Conservation (phyloP, 257 asterid genomes). For the Thymus quinquecostatus region DNA sequence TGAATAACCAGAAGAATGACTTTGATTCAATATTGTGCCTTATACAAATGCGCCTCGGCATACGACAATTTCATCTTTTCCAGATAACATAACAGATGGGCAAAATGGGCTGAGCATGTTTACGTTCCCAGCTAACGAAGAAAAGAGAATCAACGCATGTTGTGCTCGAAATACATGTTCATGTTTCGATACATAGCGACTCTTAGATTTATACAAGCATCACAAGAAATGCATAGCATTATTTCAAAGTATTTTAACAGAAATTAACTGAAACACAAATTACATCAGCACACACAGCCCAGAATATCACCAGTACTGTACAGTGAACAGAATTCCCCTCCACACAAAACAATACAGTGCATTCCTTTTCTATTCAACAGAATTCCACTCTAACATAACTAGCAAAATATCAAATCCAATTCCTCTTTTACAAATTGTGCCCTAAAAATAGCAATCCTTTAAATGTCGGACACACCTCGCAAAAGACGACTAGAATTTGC, state of each 20-base stretch:
- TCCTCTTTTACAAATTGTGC: neutral
- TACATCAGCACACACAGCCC: neutral
- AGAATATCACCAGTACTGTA: neutral
- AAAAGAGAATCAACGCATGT: no score
- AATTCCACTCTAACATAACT: neutral
- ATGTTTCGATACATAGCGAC: no score
- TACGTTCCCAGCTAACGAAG: no score
- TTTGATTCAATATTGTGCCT: neutral
- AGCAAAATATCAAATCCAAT: conserved; percentile 12
- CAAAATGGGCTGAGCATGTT: no score
- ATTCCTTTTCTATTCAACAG: neutral
- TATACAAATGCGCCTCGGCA: neutral
- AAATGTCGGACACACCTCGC: neutral
- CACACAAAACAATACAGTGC: neutral
- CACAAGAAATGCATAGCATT: neutral
- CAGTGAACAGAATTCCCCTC: no score
- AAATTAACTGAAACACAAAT: neutral
- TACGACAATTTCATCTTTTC: neutral
- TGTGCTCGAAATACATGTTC: no score
- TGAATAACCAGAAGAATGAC: neutral
- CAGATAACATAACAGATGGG: no score
- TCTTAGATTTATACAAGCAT: no score
- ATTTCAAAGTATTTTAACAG: neutral
- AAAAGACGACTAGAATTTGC: neutral
- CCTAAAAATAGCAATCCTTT: neutral